A percentile compares a stretch with the other conserved stretches of the same genome.
phyloP scores from a whole-genome alignment of 768 basidiomycete species.

The Auricularia cornea region DNA sequence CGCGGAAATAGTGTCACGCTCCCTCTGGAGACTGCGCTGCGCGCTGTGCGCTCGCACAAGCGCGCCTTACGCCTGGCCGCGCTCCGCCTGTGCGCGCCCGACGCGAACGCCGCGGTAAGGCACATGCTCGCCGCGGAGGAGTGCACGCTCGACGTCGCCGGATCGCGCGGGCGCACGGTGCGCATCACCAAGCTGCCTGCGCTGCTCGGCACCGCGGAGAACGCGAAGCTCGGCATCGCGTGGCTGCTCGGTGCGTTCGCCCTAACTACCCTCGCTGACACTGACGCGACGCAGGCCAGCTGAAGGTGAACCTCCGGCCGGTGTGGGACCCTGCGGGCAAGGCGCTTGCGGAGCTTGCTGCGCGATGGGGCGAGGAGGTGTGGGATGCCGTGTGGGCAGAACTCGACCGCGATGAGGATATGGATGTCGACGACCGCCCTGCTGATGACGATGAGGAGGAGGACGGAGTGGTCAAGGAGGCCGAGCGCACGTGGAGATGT shows the following conservation, averaged over 20 bases:
- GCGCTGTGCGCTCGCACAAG: constrained; percentile 67
- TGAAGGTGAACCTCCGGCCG: constrained; percentile 90
- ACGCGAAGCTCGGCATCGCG: constrained; percentile 12
- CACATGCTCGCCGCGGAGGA: constrained; percentile 53
- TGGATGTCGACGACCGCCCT: constrained; percentile 1
- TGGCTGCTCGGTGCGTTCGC: neutral
- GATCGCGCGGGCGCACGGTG: constrained; percentile 77
- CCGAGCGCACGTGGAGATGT: constrained; percentile 70
- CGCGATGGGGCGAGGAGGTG: constrained; percentile 56
- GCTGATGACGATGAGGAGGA: constrained; percentile 18
- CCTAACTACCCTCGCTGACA: neutral
- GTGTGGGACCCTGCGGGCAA: constrained; percentile 77
- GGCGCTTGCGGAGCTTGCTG: constrained; percentile 46
- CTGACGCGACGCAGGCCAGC: constrained; percentile 48
- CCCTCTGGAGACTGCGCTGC: constrained; percentile 20
- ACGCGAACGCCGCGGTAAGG: constrained; percentile 25
- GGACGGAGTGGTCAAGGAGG: constrained; percentile 37
- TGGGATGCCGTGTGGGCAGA: constrained; percentile 68
- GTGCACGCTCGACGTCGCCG: constrained; percentile 65
- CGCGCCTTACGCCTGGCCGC: constrained; percentile 53
- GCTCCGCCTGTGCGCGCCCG: constrained; percentile 49
- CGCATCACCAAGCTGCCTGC: constrained; percentile 33
- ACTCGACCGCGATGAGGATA: constrained; percentile 27
- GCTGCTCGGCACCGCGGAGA: constrained; percentile 50
- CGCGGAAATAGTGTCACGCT: neutral